Percentiles rank a stretch among this genome's conserved stretches.
These are phyloP conservation scores for Hyaloraphidium curvatum DNA, from an alignment of 192 early-diverging fungal genomes.

Conservation along the genomic window DNA sequence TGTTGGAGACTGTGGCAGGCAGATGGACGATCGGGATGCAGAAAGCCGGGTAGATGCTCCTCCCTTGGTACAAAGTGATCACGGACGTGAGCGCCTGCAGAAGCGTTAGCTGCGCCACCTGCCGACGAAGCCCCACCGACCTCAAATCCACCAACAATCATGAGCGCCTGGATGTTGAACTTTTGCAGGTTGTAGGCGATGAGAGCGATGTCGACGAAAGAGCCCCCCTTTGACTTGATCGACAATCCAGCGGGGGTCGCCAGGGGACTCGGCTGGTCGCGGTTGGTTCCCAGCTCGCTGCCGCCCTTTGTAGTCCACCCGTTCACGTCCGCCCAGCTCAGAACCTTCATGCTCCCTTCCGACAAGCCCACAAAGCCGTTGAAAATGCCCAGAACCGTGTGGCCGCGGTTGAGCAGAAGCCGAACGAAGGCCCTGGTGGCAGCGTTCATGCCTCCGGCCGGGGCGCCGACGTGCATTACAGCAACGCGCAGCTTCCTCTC, in stretches of 20 bases:
- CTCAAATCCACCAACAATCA: conserved; percentile 97
- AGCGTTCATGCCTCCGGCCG: conserved; percentile 94
- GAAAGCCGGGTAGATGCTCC: conserved; percentile 74
- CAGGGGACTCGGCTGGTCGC: conserved; percentile 56
- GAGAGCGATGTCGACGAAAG: conserved; percentile 54
- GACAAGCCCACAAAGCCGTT: conserved; percentile 87
- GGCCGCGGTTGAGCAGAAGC: conserved; percentile 69
- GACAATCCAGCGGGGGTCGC: conserved; percentile 11
- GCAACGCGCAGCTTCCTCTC: conserved; percentile 58
- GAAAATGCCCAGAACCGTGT: conserved; percentile 65
- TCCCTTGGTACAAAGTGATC: conserved; percentile 42
- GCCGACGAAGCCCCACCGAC: neutral
- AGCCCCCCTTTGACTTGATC: neutral
- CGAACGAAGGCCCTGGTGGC: conserved; percentile 76
- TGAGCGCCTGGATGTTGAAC: conserved; percentile 67
- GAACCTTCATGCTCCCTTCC: conserved; percentile 51
- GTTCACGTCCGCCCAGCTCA: conserved; percentile 69
- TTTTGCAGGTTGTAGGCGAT: conserved; percentile 85
- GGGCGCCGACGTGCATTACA: conserved; percentile 85
- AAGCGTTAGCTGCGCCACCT: neutral
- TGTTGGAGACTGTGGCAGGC: conserved; percentile 93
- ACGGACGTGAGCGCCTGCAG: conserved; percentile 53
- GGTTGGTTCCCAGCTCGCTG: conserved; percentile 83
- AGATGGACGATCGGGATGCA: conserved; percentile 83
- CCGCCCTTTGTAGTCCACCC: conserved; percentile 86